These are phyloP conservation scores for Aspergillus novofumigatus DNA, from an alignment of 2,329 filamentous ascomycete genomes.

Conservation along the genomic window DNA sequence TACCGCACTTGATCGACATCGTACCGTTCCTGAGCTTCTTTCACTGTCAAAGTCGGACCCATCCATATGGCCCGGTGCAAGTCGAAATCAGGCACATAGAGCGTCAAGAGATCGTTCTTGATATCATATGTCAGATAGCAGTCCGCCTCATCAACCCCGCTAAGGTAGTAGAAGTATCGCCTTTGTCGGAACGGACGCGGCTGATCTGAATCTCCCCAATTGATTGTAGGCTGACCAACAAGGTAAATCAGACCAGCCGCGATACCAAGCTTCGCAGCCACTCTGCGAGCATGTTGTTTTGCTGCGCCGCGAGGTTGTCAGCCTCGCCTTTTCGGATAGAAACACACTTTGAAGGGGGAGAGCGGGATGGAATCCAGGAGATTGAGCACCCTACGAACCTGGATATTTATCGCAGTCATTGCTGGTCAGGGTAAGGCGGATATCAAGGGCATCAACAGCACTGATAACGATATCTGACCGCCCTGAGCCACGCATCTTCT, in stretches of 20 bases:
- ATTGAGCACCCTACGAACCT: constrained; percentile 23
- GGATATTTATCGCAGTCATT: constrained; percentile 39
- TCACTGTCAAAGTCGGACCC: constrained; percentile 39
- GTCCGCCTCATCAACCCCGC: constrained; percentile 51
- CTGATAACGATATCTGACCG: constrained; percentile 20
- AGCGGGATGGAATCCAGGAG: not conserved
- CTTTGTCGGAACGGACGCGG: constrained; percentile 54
- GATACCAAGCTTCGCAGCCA: constrained; percentile 40
- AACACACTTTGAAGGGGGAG: not conserved
- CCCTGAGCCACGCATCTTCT: constrained; percentile 12
- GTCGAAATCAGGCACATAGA: constrained; percentile 70
- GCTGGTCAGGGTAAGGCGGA: constrained; percentile 25
- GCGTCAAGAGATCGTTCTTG: constrained; percentile 57
- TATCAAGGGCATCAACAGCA: constrained; percentile 26
- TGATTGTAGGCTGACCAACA: constrained; percentile 46
- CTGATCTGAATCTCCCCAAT: constrained; percentile 58
- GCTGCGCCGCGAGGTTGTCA: constrained; percentile 28
- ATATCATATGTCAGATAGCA: constrained; percentile 57
- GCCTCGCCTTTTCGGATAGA: constrained; percentile 7
- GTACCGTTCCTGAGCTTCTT: constrained; percentile 58
- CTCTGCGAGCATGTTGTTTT: constrained; percentile 47
- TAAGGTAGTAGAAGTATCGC: constrained; percentile 60
- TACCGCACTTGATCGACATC: constrained; percentile 70
- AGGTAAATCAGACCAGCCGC: constrained; percentile 54
- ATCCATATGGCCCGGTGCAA: constrained; percentile 44